Percentiles rank a stretch among this genome's conserved stretches.
phyloP scores from a whole-genome alignment of 345 rosid species.

The Citropsis articulata region DNA sequence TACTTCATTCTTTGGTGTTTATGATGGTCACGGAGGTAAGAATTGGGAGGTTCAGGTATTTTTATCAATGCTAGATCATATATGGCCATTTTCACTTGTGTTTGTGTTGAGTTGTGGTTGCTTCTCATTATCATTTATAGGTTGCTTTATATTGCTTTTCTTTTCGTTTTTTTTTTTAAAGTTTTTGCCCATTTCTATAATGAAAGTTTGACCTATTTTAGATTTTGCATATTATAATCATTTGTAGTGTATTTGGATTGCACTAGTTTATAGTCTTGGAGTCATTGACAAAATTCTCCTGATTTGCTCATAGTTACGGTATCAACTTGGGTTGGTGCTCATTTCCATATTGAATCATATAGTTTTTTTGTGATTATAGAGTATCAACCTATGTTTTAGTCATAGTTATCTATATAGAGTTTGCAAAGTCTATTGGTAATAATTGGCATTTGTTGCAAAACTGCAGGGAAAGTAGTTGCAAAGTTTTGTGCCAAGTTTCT shows the following conservation, averaged over 20 bases:
- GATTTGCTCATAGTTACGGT: background rate
- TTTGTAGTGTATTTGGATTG: background rate
- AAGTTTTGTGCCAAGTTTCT: constrained; percentile 92
- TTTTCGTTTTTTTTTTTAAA: background rate
- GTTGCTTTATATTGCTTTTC: constrained; percentile 1
- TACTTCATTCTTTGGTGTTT: constrained; percentile 95
- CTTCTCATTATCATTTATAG: background rate
- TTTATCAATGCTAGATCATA: background rate
- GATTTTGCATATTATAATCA: background rate
- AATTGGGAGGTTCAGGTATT: constrained; percentile 25
- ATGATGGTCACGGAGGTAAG: constrained; percentile 99
- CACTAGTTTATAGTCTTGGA: background rate
- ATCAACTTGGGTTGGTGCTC: background rate
- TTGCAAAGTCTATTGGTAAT: background rate
- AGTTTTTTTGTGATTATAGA: background rate
- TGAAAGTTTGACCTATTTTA: background rate
- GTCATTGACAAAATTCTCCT: background rate
- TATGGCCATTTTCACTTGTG: constrained; percentile 1
- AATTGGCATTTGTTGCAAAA: background rate
- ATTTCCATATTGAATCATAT: background rate
- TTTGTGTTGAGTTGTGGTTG: background rate
- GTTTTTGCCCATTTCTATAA: background rate
- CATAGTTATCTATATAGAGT: background rate
- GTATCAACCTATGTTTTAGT: background rate
- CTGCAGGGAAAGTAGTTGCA: constrained; percentile 88